Base-by-base conservation (phyloP, 2,329 filamentous ascomycete species). In the Aspergillus luchuensis region DNA sequence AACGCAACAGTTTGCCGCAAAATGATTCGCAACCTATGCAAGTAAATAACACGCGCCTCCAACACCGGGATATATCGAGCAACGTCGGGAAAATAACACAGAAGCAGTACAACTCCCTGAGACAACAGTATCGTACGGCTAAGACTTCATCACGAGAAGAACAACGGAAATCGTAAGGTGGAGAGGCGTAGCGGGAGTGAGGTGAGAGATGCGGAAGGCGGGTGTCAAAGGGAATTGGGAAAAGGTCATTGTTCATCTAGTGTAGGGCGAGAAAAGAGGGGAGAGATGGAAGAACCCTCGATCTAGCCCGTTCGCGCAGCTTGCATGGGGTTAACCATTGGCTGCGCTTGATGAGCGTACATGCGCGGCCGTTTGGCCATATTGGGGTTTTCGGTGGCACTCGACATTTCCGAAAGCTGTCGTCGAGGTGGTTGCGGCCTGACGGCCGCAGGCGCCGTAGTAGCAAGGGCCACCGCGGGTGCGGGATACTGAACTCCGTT, bases 361-460 rank as follows among this genome's bases (percentile, higher is more conserved):
- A 87, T 81, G 58, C 85, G 83, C 69, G 85, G 85, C 64, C 85
- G 80, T 70, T 88, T 88, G 5, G 80, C 75, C 63, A 84, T 80
- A 55, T 79, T 80, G 68, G 82, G 76, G 25, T 80, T 79, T 10
- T 83, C 82, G 4, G 81, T 77, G 1, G 81, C 81, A 49, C 84
- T 82, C 2, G 83, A 80, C 59, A 88, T 85, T 33, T 87, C 85
- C 2, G 84, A 87, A n/a, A 87, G 82, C 58, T 85, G 84, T 66
- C 86, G 78, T 63, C 86, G 79, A 64, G 86, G 84, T 54, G 86
- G 84, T 54, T 76, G 77, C 39, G 72, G 74, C 28, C 71, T 72
- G 49, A 69, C 62, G 39, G 69, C 62, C 43, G 60, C 58, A 56
- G 53, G 59, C 53, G 73, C 69, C 23, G 67, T 66, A 4, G 71